Percentiles rank a stretch among this genome's conserved stretches.
phyloP scores from a whole-genome alignment of 129 eudicot genomes.

The Flaveria sonorensis region DNA sequence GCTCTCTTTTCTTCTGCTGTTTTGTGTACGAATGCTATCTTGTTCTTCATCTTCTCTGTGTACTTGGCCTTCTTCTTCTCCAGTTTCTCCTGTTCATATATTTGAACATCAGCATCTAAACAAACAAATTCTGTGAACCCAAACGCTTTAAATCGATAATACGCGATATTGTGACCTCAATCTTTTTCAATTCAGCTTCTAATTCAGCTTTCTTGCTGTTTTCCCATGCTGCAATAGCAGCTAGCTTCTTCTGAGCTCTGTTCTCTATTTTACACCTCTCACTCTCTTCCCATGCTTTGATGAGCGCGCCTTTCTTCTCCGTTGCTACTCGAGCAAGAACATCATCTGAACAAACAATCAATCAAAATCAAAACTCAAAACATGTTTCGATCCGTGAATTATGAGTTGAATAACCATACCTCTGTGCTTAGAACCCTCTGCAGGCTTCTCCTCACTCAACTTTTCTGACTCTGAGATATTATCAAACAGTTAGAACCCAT shows the following conservation, averaged over 20 bases:
- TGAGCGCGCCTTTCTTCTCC: slow-evolving; percentile 69
- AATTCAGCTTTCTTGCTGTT: slow-evolving; percentile 79
- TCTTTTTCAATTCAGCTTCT: slow-evolving; percentile 70
- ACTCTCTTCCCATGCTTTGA: slow-evolving; percentile 99
- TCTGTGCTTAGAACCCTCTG: slow-evolving; percentile 72
- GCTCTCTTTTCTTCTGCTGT: slow-evolving; percentile 73
- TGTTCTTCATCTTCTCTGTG: slow-evolving; percentile 62
- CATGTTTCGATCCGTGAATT: not conserved
- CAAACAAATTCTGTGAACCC: not conserved
- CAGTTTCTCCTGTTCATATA: slow-evolving; percentile 48
- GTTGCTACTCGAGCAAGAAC: slow-evolving; percentile 80
- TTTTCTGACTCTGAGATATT: slow-evolving; percentile 42
- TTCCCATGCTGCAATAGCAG: slow-evolving; percentile 74
- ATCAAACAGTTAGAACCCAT: slow-evolving; percentile 25
- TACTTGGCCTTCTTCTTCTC: slow-evolving; percentile 61
- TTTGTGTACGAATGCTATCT: slow-evolving; percentile 56
- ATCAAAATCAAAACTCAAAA: not conserved
- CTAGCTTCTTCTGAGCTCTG: slow-evolving; percentile 80
- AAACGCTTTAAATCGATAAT: not conserved
- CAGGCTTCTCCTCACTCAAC: slow-evolving; percentile 58
- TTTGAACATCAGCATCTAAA: slow-evolving; percentile 2
- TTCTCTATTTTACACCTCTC: slow-evolving; percentile 84
- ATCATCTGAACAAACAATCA: slow-evolving; percentile 44
- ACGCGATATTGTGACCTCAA: slow-evolving; percentile 52
- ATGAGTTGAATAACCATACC: slow-evolving; percentile 37